Evolutionary conservation across 495 filamentous ascomycete genomes (phyloP).

Genomic region (Hypomontagnella submonticulosa): DNA sequence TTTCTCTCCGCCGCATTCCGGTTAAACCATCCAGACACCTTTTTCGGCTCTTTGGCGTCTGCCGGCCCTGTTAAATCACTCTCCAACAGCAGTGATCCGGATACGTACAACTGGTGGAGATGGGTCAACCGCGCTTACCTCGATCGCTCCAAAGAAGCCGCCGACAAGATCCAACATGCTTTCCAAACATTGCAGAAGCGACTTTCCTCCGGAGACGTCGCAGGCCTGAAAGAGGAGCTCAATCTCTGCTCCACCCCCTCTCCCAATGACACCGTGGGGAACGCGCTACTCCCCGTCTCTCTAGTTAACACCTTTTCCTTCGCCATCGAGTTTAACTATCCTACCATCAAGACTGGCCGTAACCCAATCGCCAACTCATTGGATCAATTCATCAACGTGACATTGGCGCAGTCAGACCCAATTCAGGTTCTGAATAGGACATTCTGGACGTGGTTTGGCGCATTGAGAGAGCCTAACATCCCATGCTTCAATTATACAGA

Average conservation of each 20-base stretch:
- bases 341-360: constrained; percentile 1
- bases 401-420: constrained; percentile 2
- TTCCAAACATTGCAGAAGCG: constrained; percentile 4
- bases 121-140: constrained; percentile 23
- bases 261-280: constrained; percentile 1
- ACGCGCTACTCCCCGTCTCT: neutral
- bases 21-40: constrained; percentile 24
- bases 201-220: neutral
- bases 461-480: neutral
- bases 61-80: constrained; percentile 17
- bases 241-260: constrained; percentile 18
- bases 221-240: constrained; percentile 11
- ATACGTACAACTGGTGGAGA: constrained; percentile 23
- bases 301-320: constrained; percentile 7
- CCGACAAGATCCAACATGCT: constrained; percentile 18
- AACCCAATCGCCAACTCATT: constrained; percentile 4
- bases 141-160: constrained; percentile 12
- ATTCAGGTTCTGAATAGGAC: constrained; percentile 11
- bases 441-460: constrained; percentile 20
- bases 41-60: constrained; percentile 17
- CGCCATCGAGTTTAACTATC: constrained; percentile 14
- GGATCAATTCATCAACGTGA: constrained; percentile 5
- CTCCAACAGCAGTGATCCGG: constrained; percentile 14
- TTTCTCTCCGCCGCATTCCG: constrained; percentile 27
- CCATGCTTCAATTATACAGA: constrained; percentile 14